Conservation (phyloP, 306 rosid species). For the Fragaria nilgerrensis region DNA sequence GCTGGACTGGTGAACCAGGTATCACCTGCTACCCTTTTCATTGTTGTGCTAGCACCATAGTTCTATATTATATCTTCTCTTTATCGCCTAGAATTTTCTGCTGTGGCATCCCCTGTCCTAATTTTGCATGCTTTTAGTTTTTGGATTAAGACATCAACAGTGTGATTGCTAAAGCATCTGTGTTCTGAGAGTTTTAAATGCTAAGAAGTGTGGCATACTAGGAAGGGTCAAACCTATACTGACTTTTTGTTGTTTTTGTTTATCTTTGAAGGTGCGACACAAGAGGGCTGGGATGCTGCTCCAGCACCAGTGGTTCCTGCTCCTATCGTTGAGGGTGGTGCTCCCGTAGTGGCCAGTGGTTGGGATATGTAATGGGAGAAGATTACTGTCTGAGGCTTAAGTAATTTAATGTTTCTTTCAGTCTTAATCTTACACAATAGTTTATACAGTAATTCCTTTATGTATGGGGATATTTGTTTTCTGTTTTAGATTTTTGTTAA, state of each 20-base stretch:
- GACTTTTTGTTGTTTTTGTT: neutral
- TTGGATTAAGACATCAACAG: neutral
- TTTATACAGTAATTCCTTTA: neutral
- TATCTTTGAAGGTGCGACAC: neutral
- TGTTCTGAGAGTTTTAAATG: neutral
- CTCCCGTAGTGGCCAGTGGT: neutral
- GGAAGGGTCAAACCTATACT: neutral
- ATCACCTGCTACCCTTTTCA: neutral
- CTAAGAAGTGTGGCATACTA: neutral
- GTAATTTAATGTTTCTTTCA: neutral
- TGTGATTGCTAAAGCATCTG: neutral
- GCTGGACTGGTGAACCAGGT: constrained; percentile 40
- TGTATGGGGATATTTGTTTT: neutral
- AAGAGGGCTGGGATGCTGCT: constrained; percentile 43
- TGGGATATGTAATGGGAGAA: constrained; percentile 20
- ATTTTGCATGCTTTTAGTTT: neutral
- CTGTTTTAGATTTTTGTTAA: neutral
- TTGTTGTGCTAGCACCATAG: neutral
- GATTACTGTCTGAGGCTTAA: neutral
- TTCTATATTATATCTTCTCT: neutral
- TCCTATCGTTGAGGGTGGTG: constrained; percentile 20
- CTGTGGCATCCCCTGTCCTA: neutral
- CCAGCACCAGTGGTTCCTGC: constrained; percentile 21
- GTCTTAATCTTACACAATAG: neutral
- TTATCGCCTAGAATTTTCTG: neutral